Percentiles rank a stretch among this genome's conserved stretches.
Conservation (phyloP, 495 filamentous ascomycete species). For the Eremomyces bilateralis region DNA sequence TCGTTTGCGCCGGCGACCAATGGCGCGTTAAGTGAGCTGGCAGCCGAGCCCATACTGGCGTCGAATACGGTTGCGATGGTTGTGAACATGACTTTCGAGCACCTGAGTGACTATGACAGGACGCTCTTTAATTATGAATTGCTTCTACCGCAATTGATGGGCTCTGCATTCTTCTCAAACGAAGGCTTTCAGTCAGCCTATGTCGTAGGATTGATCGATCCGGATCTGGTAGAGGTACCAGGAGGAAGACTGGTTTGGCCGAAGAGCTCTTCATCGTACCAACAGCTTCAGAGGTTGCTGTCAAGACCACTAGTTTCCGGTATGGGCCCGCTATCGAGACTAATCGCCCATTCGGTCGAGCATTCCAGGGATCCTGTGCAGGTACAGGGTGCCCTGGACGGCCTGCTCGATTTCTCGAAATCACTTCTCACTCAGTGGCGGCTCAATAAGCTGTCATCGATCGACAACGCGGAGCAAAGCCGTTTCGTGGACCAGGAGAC, state of each 20-base stretch:
- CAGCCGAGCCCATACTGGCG: slow-evolving; percentile 30
- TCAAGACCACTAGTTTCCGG: slow-evolving; percentile 52
- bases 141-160: slow-evolving; percentile 47
- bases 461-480: slow-evolving; percentile 57
- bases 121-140: slow-evolving; percentile 46
- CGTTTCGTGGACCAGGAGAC: slow-evolving; percentile 49
- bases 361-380: slow-evolving; percentile 35
- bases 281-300: slow-evolving; percentile 20
- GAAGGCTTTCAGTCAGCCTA: slow-evolving; percentile 71
- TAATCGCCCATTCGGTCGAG: slow-evolving; percentile 54
- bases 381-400: slow-evolving; percentile 46
- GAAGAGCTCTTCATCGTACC: slow-evolving; percentile 21
- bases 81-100: slow-evolving; percentile 56
- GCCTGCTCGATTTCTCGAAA: slow-evolving; percentile 46
- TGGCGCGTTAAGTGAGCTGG: slow-evolving; percentile 39
- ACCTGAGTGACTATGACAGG: slow-evolving; percentile 38
- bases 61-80: slow-evolving; percentile 44
- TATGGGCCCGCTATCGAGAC: slow-evolving; percentile 55
- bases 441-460: slow-evolving; percentile 58
- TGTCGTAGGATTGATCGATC: slow-evolving; percentile 51
- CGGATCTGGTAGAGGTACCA: slow-evolving; percentile 34
- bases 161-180: slow-evolving; percentile 38
- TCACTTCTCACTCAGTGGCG: slow-evolving; percentile 64
- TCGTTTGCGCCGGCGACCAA: slow-evolving; percentile 64
- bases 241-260: background rate